Base-by-base conservation (phyloP, 495 filamentous ascomycete genomes). In the Neurospora sp. region DNA sequence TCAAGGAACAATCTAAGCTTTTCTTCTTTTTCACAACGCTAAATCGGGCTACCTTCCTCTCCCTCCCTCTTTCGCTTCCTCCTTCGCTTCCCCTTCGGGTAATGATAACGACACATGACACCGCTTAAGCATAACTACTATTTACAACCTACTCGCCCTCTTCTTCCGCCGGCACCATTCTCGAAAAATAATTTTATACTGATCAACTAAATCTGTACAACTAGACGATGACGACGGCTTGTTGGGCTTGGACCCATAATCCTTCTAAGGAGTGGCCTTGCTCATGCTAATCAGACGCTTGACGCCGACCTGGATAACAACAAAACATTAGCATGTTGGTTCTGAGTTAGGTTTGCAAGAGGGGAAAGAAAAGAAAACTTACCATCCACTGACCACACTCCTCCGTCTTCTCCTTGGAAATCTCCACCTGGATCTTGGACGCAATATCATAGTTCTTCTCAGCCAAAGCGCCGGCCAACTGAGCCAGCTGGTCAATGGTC, bases 361-460 rank as follows among this genome's bases (percentile, higher is more conserved):
- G n/a, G 59, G 14, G 69, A 69, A 38, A 38, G 8, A 3, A 35
- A 35, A 35, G 35, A 35, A 35, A 46, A 88, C 92, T 87, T 84
- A 97, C 94, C 95, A 98, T 97, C 96, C 96, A 98, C 76, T 93
- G 90, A 41, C 91, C 92, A 77, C 94, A 97, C 81, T 98, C 93
- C 38, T 94, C 90, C 14, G 86, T 91, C 82, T 92, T 92, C 80
- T 93, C 92, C 70, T 87, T 90, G 83, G 95, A 88, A 76, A 98
- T 90, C 76, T 96, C 90, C 35, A 92, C 85, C 81, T 98, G 94
- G 72, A 97, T 85, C 27, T 84, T 86, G 44, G 86, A 83, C 3
- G 96, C 96, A n/a, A 85, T 85, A 59, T 92, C 90, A 74, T 92
- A 98, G 75, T 97, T 85, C 82, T 89, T 91, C 0, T 79, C 82